Conservation (phyloP, 2,329 filamentous ascomycete species). For the Pyrenophora seminiperda region DNA sequence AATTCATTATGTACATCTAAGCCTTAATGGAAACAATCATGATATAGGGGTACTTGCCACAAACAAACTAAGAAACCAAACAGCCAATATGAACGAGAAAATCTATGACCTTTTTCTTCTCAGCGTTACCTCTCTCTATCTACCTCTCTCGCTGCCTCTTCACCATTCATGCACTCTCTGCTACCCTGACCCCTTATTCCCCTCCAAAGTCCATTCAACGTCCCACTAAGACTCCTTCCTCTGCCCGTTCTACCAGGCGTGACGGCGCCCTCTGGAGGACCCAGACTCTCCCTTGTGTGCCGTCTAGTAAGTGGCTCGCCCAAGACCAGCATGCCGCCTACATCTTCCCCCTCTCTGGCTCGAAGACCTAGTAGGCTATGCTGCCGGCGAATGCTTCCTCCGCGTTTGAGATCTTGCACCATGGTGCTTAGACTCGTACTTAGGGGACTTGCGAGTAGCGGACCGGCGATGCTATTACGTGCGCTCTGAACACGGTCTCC, state of each 20-base stretch:
- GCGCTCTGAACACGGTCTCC: slow-evolving; percentile 43
- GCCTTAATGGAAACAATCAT: no score
- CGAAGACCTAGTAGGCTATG: slow-evolving; percentile 15
- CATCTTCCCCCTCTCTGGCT: slow-evolving; percentile 9
- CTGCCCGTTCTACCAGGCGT: slow-evolving; percentile 3
- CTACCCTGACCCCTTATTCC: slow-evolving; percentile 29
- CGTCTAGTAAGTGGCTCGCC: slow-evolving; percentile 34
- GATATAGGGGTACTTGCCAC: no score
- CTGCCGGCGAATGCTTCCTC: slow-evolving; percentile 45
- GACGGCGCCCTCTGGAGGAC: neutral
- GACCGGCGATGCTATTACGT: slow-evolving; percentile 57
- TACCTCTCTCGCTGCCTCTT: neutral
- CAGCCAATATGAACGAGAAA: no score
- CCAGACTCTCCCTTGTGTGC: slow-evolving; percentile 20
- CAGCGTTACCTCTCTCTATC: neutral
- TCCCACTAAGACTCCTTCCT: slow-evolving; percentile 39
- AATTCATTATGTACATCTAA: no score
- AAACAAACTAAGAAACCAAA: no score
- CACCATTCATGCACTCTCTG: slow-evolving; percentile 17
- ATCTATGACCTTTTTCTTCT: neutral
- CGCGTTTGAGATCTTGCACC: slow-evolving; percentile 68
- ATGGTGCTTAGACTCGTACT: slow-evolving; percentile 66
- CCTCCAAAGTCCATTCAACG: slow-evolving; percentile 39
- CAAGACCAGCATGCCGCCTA: neutral
- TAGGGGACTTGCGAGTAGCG: slow-evolving; percentile 65